Conservation (phyloP, 2,329 filamentous ascomycete species). For the Cercospora sojina region DNA sequence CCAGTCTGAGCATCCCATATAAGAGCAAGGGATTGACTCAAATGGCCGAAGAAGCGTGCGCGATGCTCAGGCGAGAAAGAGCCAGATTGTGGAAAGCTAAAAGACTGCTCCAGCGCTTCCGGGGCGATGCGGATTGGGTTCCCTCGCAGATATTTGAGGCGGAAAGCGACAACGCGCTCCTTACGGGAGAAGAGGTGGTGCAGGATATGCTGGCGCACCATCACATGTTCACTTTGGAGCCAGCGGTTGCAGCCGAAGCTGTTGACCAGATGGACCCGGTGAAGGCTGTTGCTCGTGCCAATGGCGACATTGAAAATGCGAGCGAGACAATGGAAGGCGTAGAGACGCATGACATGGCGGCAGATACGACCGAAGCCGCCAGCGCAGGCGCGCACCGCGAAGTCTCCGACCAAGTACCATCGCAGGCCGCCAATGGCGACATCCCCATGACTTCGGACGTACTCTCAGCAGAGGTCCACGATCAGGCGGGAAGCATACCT, state of each 20-base stretch:
- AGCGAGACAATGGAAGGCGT: slow-evolving; percentile 33
- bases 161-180: slow-evolving; percentile 47
- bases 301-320: slow-evolving; percentile 2
- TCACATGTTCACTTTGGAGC: slow-evolving; percentile 14
- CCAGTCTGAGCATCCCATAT: slow-evolving; percentile 72
- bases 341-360: slow-evolving; percentile 21
- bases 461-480: neutral
- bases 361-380: neutral
- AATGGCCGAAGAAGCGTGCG: slow-evolving; percentile 66
- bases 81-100: slow-evolving; percentile 71
- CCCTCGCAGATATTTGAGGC: slow-evolving; percentile 56
- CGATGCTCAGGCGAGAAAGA: slow-evolving; percentile 74
- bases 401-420: neutral
- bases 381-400: neutral
- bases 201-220: slow-evolving; percentile 28
- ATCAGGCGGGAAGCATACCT: neutral
- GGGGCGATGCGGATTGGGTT: slow-evolving; percentile 70
- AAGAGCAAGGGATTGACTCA: slow-evolving; percentile 70
- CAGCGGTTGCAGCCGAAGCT: slow-evolving; percentile 5
- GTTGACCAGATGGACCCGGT: slow-evolving; percentile 18
- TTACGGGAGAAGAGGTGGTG: slow-evolving; percentile 25
- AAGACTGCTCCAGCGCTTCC: slow-evolving; percentile 68
- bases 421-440: neutral
- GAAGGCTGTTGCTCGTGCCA: neutral
- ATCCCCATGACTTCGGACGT: neutral